Evolutionary conservation across 768 basidiomycete genomes (phyloP).

Genomic region (Hericium coralloides): DNA sequence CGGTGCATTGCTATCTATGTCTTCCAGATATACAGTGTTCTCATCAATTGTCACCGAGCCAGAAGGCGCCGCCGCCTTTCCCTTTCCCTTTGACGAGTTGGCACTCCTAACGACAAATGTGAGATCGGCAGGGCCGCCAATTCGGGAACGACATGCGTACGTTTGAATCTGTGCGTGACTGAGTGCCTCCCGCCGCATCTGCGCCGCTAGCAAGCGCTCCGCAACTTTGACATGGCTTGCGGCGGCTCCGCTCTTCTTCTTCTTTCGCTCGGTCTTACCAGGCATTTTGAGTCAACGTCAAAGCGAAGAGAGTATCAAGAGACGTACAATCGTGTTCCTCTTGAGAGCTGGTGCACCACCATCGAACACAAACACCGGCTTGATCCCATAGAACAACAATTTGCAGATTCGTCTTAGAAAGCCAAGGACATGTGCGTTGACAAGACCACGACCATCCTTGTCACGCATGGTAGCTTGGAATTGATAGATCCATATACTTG

Average conservation of each 20-base stretch:
- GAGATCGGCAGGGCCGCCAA: not conserved
- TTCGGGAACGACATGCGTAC: constrained; percentile 26
- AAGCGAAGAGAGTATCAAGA: not conserved
- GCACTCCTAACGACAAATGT: constrained; percentile 1
- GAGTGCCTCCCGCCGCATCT: constrained; percentile 84
- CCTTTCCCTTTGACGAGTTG: constrained; percentile 20
- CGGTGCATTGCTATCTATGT: constrained; percentile 48
- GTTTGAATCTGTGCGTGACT: constrained; percentile 40
- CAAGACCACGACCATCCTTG: constrained; percentile 83
- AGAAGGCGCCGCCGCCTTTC: constrained; percentile 37
- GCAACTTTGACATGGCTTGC: constrained; percentile 81
- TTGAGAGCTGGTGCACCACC: constrained; percentile 92
- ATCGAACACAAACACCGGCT: constrained; percentile 98
- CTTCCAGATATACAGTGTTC: constrained; percentile 82
- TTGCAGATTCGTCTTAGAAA: constrained; percentile 88
- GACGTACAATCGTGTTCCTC: constrained; percentile 74
- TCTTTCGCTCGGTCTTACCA: constrained; percentile 71
- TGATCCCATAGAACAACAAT: constrained; percentile 93
- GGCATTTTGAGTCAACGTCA: constrained; percentile 6
- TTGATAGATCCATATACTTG: constrained; percentile 99
- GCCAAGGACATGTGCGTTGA: constrained; percentile 91
- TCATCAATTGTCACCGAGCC: constrained; percentile 52
- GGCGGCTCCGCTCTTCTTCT: constrained; percentile 87
- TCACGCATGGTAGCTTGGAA: constrained; percentile 99
- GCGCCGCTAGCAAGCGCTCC: constrained; percentile 87